Conservation (phyloP, 2,329 filamentous ascomycete genomes). For the Beauveria sp. region DNA sequence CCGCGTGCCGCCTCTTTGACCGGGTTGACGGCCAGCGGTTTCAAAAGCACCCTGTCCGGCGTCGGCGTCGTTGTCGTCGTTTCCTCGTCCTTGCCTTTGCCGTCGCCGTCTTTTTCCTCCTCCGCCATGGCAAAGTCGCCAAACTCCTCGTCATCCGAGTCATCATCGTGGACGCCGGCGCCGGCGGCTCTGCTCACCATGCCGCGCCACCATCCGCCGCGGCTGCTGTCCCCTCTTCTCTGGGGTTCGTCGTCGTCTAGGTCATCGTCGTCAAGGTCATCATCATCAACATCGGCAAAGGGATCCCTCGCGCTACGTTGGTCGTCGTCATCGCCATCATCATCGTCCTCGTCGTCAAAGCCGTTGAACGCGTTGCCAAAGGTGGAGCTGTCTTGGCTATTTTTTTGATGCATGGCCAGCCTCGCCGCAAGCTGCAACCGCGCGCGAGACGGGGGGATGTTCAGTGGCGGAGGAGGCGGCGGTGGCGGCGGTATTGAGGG, state of each 20-base stretch:
- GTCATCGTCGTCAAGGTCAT: slow-evolving; percentile 28
- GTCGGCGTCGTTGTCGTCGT: slow-evolving; percentile 1
- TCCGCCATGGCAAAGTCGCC: slow-evolving; percentile 63
- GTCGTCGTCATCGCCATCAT: slow-evolving; percentile 28
- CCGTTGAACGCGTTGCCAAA: slow-evolving; percentile 32
- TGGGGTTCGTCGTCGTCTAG: slow-evolving; percentile 23
- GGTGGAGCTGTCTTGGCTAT: slow-evolving; percentile 40
- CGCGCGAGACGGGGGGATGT: slow-evolving; percentile 78
- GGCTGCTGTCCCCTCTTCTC: slow-evolving; percentile 15
- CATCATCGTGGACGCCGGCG: slow-evolving; percentile 24
- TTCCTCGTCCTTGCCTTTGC: slow-evolving; percentile 2
- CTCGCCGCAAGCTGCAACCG: slow-evolving; percentile 85
- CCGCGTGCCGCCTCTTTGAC: slow-evolving; percentile 31
- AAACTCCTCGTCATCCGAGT: slow-evolving; percentile 55
- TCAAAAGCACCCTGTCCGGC: slow-evolving; percentile 40
- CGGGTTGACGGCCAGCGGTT: slow-evolving; percentile 48
- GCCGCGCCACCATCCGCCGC: slow-evolving; percentile 43
- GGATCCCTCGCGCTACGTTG: slow-evolving; percentile 23
- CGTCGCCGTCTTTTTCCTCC: slow-evolving; percentile 26
- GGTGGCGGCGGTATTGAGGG: slow-evolving; percentile 52
- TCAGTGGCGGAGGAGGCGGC: slow-evolving; percentile 70
- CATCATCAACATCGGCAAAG: slow-evolving; percentile 48
- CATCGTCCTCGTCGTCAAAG: slow-evolving; percentile 50
- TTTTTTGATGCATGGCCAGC: slow-evolving; percentile 67
- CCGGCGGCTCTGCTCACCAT: slow-evolving; percentile 32